phyloP scores from a whole-genome alignment of 176 grass and related monocot species.

The Saccharum officinarum region DNA sequence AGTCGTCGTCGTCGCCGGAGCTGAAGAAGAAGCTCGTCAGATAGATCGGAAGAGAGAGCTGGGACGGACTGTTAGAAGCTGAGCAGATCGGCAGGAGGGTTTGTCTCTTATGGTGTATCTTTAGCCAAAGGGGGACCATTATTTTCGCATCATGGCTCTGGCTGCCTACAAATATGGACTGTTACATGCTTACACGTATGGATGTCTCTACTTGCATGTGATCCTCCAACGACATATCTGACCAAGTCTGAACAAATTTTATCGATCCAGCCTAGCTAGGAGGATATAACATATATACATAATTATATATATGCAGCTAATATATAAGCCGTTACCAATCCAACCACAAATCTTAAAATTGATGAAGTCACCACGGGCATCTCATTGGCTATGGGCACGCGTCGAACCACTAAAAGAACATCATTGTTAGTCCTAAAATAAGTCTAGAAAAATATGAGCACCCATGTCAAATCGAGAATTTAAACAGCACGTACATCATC shows the following conservation, averaged over 20 bases:
- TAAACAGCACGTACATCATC: neutral
- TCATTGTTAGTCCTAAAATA: no score
- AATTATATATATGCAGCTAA: no score
- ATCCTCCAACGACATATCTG: neutral
- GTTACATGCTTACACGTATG: neutral
- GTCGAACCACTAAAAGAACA: neutral
- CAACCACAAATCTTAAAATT: neutral
- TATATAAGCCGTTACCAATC: neutral
- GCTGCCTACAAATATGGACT: neutral
- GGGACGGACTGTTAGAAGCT: neutral
- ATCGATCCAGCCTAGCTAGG: neutral
- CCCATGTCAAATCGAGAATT: neutral
- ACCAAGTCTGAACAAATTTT: neutral
- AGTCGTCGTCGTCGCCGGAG: neutral
- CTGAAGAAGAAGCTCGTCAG: neutral
- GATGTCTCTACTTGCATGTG: neutral
- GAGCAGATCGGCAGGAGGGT: neutral
- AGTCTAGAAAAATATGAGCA: neutral
- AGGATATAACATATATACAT: neutral
- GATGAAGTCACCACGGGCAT: neutral
- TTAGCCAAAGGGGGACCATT: neutral
- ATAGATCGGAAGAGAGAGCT: neutral
- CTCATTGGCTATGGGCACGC: accelerated
- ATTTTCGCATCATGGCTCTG: neutral
- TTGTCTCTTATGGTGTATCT: neutral